Conservation (phyloP, 495 filamentous ascomycete species). For the Xylaria acuta region DNA sequence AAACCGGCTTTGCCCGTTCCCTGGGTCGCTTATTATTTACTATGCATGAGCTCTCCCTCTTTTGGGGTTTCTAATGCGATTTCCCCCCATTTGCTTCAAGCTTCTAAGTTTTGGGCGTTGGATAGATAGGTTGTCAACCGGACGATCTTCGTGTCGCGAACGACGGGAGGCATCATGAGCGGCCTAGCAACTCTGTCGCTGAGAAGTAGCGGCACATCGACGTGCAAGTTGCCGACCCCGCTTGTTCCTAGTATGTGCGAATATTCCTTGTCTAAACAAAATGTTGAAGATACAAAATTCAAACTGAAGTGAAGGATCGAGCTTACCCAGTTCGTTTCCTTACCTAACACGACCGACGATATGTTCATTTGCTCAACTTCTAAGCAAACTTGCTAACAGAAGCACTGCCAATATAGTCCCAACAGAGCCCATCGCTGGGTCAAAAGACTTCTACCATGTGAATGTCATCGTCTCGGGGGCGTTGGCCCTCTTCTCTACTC, state of each 20-base stretch:
- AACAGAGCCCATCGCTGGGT: slow-evolving; percentile 21
- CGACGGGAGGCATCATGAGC: slow-evolving; percentile 1
- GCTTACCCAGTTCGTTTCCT: neutral
- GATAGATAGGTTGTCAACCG: neutral
- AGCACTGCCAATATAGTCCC: slow-evolving; percentile 13
- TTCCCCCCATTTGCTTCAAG: neutral
- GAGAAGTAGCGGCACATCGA: neutral
- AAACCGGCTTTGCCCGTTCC: neutral
- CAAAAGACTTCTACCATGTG: slow-evolving; percentile 23
- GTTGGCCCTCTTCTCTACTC: slow-evolving; percentile 18
- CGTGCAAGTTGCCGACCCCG: slow-evolving; percentile 16
- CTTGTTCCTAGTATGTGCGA: slow-evolving; percentile 20
- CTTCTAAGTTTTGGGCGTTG: neutral
- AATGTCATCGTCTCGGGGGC: slow-evolving; percentile 19
- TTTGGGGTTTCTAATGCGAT: neutral
- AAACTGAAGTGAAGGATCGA: neutral
- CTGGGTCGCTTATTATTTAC: neutral
- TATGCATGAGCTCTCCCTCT: neutral
- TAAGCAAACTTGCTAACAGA: neutral
- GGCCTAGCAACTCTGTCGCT: neutral
- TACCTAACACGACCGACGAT: neutral
- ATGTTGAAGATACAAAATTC: neutral
- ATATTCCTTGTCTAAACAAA: neutral
- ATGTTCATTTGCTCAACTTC: neutral
- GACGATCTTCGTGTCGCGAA: slow-evolving; percentile 2